Conservation (phyloP, 345 rosid species). For the Syzygium grande region DNA sequence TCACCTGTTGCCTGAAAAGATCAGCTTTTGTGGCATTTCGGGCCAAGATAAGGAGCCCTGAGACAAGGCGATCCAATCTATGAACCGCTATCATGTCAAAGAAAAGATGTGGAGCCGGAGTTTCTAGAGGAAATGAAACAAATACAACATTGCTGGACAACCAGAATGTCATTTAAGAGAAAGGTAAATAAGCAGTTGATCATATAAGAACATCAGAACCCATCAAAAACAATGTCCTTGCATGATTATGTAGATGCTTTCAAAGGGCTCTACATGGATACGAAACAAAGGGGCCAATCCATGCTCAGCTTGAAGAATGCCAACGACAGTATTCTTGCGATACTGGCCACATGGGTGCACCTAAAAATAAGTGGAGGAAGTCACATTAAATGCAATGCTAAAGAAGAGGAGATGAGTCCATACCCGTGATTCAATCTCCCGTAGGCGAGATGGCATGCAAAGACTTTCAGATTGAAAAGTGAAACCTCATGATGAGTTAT, state of each 20-base stretch:
- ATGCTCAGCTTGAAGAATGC: constrained; percentile 93
- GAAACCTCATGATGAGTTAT: background rate
- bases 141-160: background rate
- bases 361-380: constrained; percentile 20
- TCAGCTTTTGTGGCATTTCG: constrained; percentile 84
- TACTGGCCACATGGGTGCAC: constrained; percentile 99
- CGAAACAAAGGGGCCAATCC: constrained; percentile 72
- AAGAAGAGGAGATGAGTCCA: background rate
- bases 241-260: background rate
- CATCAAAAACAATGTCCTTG: background rate
- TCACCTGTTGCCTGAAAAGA: constrained; percentile 79
- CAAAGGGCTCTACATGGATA: constrained; percentile 36
- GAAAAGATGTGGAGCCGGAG: background rate
- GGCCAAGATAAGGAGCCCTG: constrained; percentile 92
- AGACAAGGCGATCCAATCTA: constrained; percentile 83
- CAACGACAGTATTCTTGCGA: constrained; percentile 90
- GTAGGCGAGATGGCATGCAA: background rate
- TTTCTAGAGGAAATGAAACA: background rate
- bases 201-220: background rate
- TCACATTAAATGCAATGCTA: background rate
- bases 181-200: background rate
- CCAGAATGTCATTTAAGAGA: background rate
- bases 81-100: constrained; percentile 47
- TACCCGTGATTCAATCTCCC: background rate
- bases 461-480: background rate